phyloP scores from a whole-genome alignment of 805 yeast genomes.

The Candida methanosorbosa region DNA sequence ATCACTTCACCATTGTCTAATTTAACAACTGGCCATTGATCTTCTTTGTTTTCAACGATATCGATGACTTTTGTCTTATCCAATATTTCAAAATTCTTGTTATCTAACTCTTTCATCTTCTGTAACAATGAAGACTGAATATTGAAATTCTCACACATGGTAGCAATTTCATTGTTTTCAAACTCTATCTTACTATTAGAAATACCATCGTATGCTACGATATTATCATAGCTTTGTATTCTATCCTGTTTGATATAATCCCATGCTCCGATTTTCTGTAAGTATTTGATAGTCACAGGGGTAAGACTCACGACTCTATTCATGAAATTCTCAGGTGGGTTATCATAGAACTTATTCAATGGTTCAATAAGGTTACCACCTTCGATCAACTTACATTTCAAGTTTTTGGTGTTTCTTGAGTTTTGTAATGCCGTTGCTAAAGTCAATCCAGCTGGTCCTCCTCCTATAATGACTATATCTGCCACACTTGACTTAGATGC shows the following conservation, averaged over 20 bases:
- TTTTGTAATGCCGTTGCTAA: slow-evolving; percentile 72
- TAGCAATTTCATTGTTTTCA: slow-evolving; percentile 58
- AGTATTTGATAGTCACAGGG: slow-evolving; percentile 62
- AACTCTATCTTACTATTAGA: slow-evolving; percentile 65
- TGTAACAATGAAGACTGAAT: slow-evolving; percentile 66
- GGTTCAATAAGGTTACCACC: slow-evolving; percentile 46
- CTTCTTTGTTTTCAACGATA: slow-evolving; percentile 31
- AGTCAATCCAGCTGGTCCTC: slow-evolving; percentile 95
- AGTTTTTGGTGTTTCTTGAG: slow-evolving; percentile 50
- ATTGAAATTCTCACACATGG: slow-evolving; percentile 84
- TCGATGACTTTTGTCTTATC: slow-evolving; percentile 63
- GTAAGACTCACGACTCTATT: slow-evolving; percentile 85
- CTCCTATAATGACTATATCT: slow-evolving; percentile 88
- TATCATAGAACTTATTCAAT: slow-evolving; percentile 35
- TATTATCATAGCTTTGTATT: slow-evolving; percentile 69
- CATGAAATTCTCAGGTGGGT: slow-evolving; percentile 46
- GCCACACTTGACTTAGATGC: slow-evolving; percentile 13
- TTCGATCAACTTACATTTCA: slow-evolving; percentile 67
- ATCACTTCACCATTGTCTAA: slow-evolving; percentile 56
- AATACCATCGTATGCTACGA: slow-evolving; percentile 81
- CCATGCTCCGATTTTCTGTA: slow-evolving; percentile 73
- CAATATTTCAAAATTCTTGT: slow-evolving; percentile 29
- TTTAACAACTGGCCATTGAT: slow-evolving; percentile 66
- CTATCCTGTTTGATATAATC: slow-evolving; percentile 58
- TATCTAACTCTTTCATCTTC: slow-evolving; percentile 37